Conservation (phyloP, 352 stramenopile genomes). For the Phytopythium kandeliae region DNA sequence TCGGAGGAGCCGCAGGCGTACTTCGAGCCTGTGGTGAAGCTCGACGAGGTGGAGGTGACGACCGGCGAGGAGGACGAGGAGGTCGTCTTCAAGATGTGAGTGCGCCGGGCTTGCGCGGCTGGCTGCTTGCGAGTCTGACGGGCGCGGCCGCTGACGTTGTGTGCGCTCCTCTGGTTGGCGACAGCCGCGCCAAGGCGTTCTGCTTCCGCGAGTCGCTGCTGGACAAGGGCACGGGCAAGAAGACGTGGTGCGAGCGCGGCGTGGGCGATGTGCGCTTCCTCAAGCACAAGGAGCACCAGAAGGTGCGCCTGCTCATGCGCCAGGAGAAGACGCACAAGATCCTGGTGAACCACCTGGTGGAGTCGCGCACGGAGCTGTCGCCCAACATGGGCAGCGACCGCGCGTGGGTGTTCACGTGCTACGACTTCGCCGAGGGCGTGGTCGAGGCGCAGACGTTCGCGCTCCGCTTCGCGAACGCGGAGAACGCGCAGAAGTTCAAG, state of each 20-base stretch:
- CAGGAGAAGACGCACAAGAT: constrained; percentile 99
- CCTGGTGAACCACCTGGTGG: constrained; percentile 96
- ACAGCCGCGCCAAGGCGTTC: constrained; percentile 94
- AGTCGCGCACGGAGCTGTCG: constrained; percentile 94
- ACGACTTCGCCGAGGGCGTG: constrained; percentile 96
- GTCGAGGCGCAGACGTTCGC: constrained; percentile 89
- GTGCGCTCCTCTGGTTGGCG: neutral
- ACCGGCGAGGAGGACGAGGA: constrained; percentile 98
- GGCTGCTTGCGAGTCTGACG: neutral
- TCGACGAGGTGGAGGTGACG: constrained; percentile 95
- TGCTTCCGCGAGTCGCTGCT: constrained; percentile 96
- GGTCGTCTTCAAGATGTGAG: constrained; percentile 89
- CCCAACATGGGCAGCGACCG: constrained; percentile 96
- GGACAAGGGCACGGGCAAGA: constrained; percentile 97
- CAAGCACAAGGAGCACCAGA: constrained; percentile 94
- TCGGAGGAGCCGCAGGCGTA: constrained; percentile 84
- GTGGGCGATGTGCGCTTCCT: constrained; percentile 97
- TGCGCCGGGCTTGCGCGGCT: constrained; percentile 1
- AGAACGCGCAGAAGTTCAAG: constrained; percentile 97
- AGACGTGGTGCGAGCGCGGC: constrained; percentile 96
- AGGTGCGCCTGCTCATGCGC: constrained; percentile 96
- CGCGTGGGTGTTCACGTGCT: constrained; percentile 98
- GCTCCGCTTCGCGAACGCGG: constrained; percentile 93
- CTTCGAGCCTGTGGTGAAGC: constrained; percentile 86
- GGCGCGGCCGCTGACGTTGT: no score